phyloP scores from a whole-genome alignment of 2,329 filamentous ascomycete genomes.

The Exophiala bonariae region DNA sequence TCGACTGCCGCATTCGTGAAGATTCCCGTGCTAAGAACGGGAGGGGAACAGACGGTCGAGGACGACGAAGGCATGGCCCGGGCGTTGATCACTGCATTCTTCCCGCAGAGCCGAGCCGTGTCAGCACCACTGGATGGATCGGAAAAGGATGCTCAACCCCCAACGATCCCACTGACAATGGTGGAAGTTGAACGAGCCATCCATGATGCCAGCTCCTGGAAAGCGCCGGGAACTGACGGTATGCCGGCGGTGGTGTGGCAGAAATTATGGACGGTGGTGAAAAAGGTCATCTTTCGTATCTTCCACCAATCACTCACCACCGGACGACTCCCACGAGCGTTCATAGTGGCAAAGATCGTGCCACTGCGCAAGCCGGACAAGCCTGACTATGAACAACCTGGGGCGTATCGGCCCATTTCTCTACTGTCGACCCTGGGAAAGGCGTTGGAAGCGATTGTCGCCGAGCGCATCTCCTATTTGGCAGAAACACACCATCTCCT shows the following conservation, averaged over 20 bases:
- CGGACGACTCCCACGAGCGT: conserved; percentile 19
- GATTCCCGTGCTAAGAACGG: too few relatives aligned
- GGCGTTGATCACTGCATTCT: too few relatives aligned
- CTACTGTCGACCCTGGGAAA: conserved; percentile 28
- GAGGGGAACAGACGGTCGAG: too few relatives aligned
- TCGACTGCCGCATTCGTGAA: too few relatives aligned
- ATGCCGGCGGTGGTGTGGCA: conserved; percentile 28
- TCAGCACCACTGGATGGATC: too few relatives aligned
- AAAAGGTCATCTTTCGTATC: conserved; percentile 22
- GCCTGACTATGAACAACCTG: conserved; percentile 27
- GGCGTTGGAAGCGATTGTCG: conserved; percentile 24
- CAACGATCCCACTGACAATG: too few relatives aligned
- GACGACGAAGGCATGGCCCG: too few relatives aligned
- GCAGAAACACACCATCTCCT: conserved; percentile 16
- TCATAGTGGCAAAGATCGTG: conserved; percentile 23
- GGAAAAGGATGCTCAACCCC: too few relatives aligned
- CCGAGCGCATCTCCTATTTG: conserved; percentile 19
- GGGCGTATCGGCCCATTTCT: conserved; percentile 31
- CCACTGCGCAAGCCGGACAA: conserved; percentile 30
- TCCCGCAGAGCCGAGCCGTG: too few relatives aligned
- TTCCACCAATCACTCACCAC: conserved; percentile 25
- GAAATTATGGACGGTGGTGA: conserved; percentile 28
- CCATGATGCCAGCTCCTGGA: too few relatives aligned
- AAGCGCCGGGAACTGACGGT: too few relatives aligned
- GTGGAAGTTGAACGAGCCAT: too few relatives aligned